phyloP scores from a whole-genome alignment of 805 yeast species.

The Ogataea philodendri region DNA sequence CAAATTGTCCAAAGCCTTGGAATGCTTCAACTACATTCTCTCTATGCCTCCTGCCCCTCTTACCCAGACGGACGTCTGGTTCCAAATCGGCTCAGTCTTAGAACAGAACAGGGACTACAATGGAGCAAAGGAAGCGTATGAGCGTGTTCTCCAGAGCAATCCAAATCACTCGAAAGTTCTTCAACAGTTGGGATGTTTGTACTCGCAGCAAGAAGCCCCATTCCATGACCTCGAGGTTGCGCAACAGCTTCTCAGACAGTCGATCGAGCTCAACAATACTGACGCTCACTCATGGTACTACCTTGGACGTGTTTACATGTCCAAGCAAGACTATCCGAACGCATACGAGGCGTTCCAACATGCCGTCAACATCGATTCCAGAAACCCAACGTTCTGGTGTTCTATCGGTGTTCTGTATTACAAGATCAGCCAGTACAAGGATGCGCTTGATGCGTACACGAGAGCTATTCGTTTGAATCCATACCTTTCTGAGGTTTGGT shows the following conservation, averaged over 20 bases:
- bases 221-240: slow-evolving; percentile 85
- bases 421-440: slow-evolving; percentile 93
- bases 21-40: slow-evolving; percentile 90
- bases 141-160: slow-evolving; percentile 81
- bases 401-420: slow-evolving; percentile 93
- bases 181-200: slow-evolving; percentile 93
- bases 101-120: slow-evolving; percentile 91
- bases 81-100: slow-evolving; percentile 93
- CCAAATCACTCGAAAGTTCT: slow-evolving; percentile 95
- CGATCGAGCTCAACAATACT: slow-evolving; percentile 81
- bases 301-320: slow-evolving; percentile 95
- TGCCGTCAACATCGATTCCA: slow-evolving; percentile 93
- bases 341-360: slow-evolving; percentile 99
- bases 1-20: slow-evolving; percentile 81
- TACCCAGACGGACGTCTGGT: slow-evolving; percentile 97
- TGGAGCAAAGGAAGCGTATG: slow-evolving; percentile 94
- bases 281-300: slow-evolving; percentile 99
- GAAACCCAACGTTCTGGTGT: slow-evolving; percentile 98
- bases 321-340: slow-evolving; percentile 88
- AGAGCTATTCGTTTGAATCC: slow-evolving; percentile 95
- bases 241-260: slow-evolving; percentile 74
- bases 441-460: slow-evolving; percentile 96
- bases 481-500: slow-evolving; percentile 96
- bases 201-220: slow-evolving; percentile 67
- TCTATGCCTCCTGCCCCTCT: slow-evolving; percentile 92